Conservation (phyloP, 2,329 filamentous ascomycete species). For the Bipolaris zeicola region DNA sequence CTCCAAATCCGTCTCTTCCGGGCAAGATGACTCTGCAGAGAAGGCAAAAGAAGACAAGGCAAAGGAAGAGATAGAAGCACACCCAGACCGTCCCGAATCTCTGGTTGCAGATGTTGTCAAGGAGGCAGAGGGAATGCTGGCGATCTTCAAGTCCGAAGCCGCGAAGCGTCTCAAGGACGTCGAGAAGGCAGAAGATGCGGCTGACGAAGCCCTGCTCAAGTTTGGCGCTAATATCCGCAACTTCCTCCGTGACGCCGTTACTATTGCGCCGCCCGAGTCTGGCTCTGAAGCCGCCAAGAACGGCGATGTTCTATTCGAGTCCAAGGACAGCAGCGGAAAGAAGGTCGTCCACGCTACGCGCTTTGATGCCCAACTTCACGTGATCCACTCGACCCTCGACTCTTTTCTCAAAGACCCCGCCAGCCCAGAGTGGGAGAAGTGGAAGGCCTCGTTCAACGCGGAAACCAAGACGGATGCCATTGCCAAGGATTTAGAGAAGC, state of each 20-base stretch:
- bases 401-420: constrained; percentile 81
- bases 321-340: constrained; percentile 86
- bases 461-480: constrained; percentile 86
- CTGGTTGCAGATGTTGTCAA: constrained; percentile 58
- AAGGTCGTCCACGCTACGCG: constrained; percentile 92
- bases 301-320: constrained; percentile 80
- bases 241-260: constrained; percentile 89
- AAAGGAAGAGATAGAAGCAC: constrained; percentile 32
- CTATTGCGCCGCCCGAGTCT: constrained; percentile 73
- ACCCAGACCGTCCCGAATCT: constrained; percentile 52
- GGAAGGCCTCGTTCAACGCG: constrained; percentile 76
- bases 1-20: constrained; percentile 23
- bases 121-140: constrained; percentile 70
- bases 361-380: constrained; percentile 94
- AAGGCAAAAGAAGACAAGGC: constrained; percentile 18
- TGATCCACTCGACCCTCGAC: constrained; percentile 84
- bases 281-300: constrained; percentile 53
- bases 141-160: constrained; percentile 76
- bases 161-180: constrained; percentile 85
- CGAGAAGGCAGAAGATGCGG: constrained; percentile 90
- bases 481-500: constrained; percentile 79
- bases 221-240: constrained; percentile 89
- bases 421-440: constrained; percentile 74
- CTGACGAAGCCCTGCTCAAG: constrained; percentile 89
- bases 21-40: constrained; percentile 19